Evolutionary conservation across 768 basidiomycete genomes (phyloP).

Genomic region (Hysterangium stoloniferum): DNA sequence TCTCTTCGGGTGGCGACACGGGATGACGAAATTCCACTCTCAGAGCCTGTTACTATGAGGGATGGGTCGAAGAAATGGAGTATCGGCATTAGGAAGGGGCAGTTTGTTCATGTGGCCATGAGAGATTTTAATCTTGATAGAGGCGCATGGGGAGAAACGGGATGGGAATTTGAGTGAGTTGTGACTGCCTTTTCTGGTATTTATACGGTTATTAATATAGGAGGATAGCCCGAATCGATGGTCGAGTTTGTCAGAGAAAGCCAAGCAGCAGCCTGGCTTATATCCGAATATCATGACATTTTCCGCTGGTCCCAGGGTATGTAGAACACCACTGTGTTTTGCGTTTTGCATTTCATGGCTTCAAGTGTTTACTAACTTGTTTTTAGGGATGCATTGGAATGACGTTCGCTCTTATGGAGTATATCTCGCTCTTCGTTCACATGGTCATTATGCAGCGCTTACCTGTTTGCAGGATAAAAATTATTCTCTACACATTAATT

Average conservation of each 20-base stretch:
- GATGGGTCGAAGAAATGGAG: slow-evolving; percentile 31
- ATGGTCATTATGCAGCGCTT: not conserved
- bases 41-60: slow-evolving; percentile 45
- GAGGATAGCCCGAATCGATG: slow-evolving; percentile 66
- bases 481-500: slow-evolving; percentile 61
- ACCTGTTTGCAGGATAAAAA: slow-evolving; percentile 42
- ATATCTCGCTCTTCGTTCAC: not conserved
- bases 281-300: slow-evolving; percentile 68
- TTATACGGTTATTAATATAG: not conserved
- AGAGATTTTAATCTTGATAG: slow-evolving; percentile 78
- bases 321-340: slow-evolving; percentile 23
- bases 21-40: slow-evolving; percentile 72
- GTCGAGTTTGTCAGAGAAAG: slow-evolving; percentile 69
- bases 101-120: slow-evolving; percentile 68
- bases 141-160: slow-evolving; percentile 71
- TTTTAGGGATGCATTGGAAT: slow-evolving; percentile 73
- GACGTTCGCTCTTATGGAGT: slow-evolving; percentile 74
- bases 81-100: slow-evolving; percentile 43
- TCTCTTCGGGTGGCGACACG: slow-evolving; percentile 70
- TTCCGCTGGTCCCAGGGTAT: slow-evolving; percentile 73
- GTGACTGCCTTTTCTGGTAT: not conserved
- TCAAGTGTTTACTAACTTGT: slow-evolving; percentile 3
- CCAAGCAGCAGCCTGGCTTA: slow-evolving; percentile 56
- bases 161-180: slow-evolving; percentile 72
- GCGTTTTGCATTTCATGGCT: not conserved